These are phyloP conservation scores for Rhodotorula kratochvilovae DNA, from an alignment of 768 basidiomycete genomes.

Conservation along the genomic window DNA sequence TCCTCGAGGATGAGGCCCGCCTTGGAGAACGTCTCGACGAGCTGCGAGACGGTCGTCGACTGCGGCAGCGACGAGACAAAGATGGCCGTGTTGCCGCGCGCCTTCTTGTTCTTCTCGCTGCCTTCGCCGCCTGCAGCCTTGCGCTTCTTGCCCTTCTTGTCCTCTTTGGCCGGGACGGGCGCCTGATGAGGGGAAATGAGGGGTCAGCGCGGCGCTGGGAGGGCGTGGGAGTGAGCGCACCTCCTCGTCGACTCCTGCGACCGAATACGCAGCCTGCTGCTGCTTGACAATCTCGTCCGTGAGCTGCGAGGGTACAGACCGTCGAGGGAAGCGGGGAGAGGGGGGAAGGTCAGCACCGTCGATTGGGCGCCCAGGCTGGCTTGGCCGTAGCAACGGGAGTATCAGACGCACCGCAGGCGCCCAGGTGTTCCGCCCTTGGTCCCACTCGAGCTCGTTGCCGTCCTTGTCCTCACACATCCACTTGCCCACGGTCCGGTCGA, in stretches of 20 bases:
- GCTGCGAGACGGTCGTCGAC: slow-evolving; percentile 67
- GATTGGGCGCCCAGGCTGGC: too few relatives aligned
- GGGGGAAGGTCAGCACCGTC: neutral
- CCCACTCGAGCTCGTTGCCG: slow-evolving; percentile 86
- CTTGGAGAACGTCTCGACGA: slow-evolving; percentile 80
- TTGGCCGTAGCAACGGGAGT: neutral
- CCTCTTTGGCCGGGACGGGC: slow-evolving; percentile 53
- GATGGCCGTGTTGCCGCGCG: slow-evolving; percentile 54
- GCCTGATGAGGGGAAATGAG: slow-evolving; percentile 31
- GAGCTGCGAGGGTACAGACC: slow-evolving; percentile 54
- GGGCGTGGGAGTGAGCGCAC: neutral
- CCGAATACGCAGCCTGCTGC: slow-evolving; percentile 92
- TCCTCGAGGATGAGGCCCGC: slow-evolving; percentile 92
- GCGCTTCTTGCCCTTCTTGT: slow-evolving; percentile 54
- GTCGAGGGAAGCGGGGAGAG: neutral
- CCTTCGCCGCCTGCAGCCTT: slow-evolving; percentile 61
- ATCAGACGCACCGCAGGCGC: slow-evolving; percentile 61
- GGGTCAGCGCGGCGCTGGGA: neutral
- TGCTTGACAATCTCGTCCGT: slow-evolving; percentile 79
- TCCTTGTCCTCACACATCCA: slow-evolving; percentile 89
- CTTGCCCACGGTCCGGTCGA: slow-evolving; percentile 65
- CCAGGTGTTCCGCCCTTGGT: slow-evolving; percentile 70
- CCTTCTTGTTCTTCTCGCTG: slow-evolving; percentile 55
- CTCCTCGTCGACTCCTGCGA: slow-evolving; percentile 90
- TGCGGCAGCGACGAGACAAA: slow-evolving; percentile 77